Evolutionary conservation across 164 flowering plant species (phyloP), one percentile per base, ranked within the genome.

Genomic region (Tetracentron sinense): DNA sequence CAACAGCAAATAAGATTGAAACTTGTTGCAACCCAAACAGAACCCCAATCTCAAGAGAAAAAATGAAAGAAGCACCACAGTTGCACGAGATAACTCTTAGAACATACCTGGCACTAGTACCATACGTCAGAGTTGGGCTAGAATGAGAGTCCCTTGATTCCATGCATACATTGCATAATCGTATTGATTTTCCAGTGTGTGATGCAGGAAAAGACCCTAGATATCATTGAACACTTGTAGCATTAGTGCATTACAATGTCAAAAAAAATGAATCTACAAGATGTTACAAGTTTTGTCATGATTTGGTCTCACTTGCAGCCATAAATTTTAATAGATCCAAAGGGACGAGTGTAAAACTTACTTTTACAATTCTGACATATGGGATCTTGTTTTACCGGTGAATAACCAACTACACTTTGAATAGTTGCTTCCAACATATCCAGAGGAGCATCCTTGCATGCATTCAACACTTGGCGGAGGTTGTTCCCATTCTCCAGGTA

Each of bases 401-500:
- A 7, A 51, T 22, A 51, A 7, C 83, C 78, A 63, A 67, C 54
- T 19, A 66, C 82, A 35, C 27, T 65, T 49, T 62, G 70, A 19
- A 87, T 62, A 28, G 69, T 54, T 21, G 70, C 70, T 58, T 83
- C 83, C 71, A 83, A 22, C 1, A 49, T 53, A 15, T 67, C 78
- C 66, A 74, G 62, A 15, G 87, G 60, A 48, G 76, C 68, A 63
- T 49, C 68, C 59, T 68, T 83, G 62, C 80, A 78, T 16, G 73
- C 80, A 67, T 63, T 72, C 71, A 85, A 60, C 17, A 85, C 76
- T 58, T 84, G 83, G 48, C 74, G 75, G 0, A 88, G 82, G 42
- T 77, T 75, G 21, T 63, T 78, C 27, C 89, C 89, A 75, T 78
- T 84, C 42, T 82, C 87, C 61, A 88, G 58, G 61, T 67, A 72